These are phyloP conservation scores for Ceratocystiopsis sp. DNA, from an alignment of 2,329 filamentous ascomycete species.

Conservation along the genomic window DNA sequence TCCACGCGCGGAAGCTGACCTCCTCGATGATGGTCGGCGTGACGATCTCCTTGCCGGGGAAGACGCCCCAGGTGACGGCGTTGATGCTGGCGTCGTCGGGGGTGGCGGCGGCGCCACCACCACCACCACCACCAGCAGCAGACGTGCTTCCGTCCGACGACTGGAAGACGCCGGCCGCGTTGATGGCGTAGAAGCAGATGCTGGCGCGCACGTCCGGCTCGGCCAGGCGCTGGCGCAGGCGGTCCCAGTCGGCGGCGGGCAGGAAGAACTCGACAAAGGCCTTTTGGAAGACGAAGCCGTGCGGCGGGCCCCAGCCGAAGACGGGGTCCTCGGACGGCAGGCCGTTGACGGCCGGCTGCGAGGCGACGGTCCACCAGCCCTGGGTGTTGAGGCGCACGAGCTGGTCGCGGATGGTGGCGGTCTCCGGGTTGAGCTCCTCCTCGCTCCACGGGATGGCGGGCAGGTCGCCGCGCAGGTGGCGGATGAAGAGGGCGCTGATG, in stretches of 20 bases:
- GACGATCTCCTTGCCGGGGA: constrained; percentile 95
- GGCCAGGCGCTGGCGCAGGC: constrained; percentile 45
- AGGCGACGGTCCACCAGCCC: constrained; percentile 94
- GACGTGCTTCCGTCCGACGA: constrained; percentile 42
- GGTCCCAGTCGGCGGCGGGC: constrained; percentile 52
- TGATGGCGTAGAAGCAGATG: constrained; percentile 78
- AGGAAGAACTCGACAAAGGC: constrained; percentile 96
- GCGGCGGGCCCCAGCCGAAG: constrained; percentile 85
- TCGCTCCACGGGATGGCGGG: constrained; percentile 86
- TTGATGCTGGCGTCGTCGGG: constrained; percentile 47
- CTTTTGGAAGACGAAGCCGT: constrained; percentile 96
- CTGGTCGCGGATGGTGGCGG: constrained; percentile 58
- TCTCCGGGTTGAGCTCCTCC: constrained; percentile 72
- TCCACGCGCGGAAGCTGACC: constrained; percentile 92
- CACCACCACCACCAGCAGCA: no score
- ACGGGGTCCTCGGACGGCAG: constrained; percentile 56
- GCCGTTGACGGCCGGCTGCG: constrained; percentile 85
- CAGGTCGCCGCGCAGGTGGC: constrained; percentile 65
- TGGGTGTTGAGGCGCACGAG: constrained; percentile 60
- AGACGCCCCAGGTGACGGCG: constrained; percentile 96
- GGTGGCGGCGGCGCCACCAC: constrained; percentile 3
- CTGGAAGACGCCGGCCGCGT: constrained; percentile 59
- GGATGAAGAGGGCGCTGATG: constrained; percentile 64
- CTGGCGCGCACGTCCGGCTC: constrained; percentile 39
- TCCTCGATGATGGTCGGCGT: constrained; percentile 97